A percentile compares a stretch with the other conserved stretches of the same genome.
Evolutionary conservation across 2,329 filamentous ascomycete genomes (phyloP).

Genomic region (Stagonosporopsis cucurbitacearum): DNA sequence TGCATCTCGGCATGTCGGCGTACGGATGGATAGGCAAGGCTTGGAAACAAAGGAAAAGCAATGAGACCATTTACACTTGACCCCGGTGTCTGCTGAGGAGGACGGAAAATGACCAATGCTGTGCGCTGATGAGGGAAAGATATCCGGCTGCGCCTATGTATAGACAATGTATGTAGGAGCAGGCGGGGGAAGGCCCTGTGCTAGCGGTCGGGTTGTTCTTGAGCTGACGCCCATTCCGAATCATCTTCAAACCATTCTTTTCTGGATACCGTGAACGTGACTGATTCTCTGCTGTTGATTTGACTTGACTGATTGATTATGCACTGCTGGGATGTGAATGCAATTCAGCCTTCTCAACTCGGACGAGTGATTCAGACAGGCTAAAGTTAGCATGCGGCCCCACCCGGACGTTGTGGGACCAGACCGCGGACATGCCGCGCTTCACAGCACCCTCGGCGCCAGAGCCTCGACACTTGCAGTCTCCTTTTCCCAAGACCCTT

Average conservation of each 20-base stretch:
- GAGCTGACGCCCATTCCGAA: conserved; percentile 72
- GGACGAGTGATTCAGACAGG: neutral
- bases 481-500: neutral
- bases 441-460: conserved; percentile 1
- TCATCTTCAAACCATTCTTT: conserved; percentile 9
- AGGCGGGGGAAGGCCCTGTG: conserved; percentile 97
- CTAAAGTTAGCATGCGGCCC: conserved; percentile 12
- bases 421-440: conserved; percentile 7
- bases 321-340: too few relatives aligned
- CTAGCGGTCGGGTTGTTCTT: conserved; percentile 82
- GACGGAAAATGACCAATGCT: conserved; percentile 49
- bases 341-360: too few relatives aligned
- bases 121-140: conserved; percentile 99
- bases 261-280: too few relatives aligned
- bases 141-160: conserved; percentile 63
- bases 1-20: conserved; percentile 29
- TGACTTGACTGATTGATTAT: too few relatives aligned
- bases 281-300: too few relatives aligned
- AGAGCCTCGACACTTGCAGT: conserved; percentile 5
- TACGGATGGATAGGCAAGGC: conserved; percentile 32
- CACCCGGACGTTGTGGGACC: conserved; percentile 6
- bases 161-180: conserved; percentile 18
- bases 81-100: conserved; percentile 8
- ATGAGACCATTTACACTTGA: conserved; percentile 32
- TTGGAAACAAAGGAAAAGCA: conserved; percentile 35